Percentiles rank a stretch among this genome's conserved stretches.
phyloP scores from a whole-genome alignment of 2,329 filamentous ascomycete genomes.

The Hypocreales sp. region DNA sequence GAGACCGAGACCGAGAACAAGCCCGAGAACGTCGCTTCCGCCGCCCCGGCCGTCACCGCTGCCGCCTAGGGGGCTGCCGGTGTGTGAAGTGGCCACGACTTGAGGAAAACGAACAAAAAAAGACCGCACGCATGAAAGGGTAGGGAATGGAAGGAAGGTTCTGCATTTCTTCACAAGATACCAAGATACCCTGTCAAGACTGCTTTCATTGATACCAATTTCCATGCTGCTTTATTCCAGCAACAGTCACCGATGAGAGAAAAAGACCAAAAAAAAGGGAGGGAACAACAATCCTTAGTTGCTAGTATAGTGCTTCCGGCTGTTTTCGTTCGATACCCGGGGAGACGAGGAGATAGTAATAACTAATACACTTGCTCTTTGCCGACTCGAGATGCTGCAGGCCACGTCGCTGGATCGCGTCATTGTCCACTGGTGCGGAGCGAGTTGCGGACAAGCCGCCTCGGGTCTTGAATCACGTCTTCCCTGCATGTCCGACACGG shows the following conservation, averaged over 20 bases:
- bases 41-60: conserved; percentile 32
- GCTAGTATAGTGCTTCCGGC: conserved; percentile 11
- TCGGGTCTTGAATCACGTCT: too few relatives aligned
- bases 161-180: conserved; percentile 37
- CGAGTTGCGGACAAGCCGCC: too few relatives aligned
- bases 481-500: too few relatives aligned
- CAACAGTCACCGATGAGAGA: conserved; percentile 7
- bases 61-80: conserved; percentile 27
- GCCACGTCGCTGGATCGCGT: too few relatives aligned
- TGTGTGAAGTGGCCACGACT: conserved; percentile 11
- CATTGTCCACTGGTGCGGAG: too few relatives aligned
- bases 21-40: conserved; percentile 22
- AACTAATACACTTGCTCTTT: conserved; percentile 26
- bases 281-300: conserved; percentile 5
- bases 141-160: conserved; percentile 32
- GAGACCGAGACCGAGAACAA: conserved; percentile 22
- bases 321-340: conserved; percentile 24
- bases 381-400: too few relatives aligned
- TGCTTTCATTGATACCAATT: conserved; percentile 29
- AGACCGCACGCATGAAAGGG: conserved; percentile 19
- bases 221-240: conserved; percentile 15
- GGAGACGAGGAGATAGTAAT: conserved; percentile 24
- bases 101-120: conserved; percentile 10
- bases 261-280: conserved; percentile 9
- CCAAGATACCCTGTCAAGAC: conserved; percentile 40